Evolutionary conservation across 2,329 filamentous ascomycete genomes (phyloP), one percentile per base, ranked within the genome.

Genomic region (Aspergillus costaricaensis): DNA sequence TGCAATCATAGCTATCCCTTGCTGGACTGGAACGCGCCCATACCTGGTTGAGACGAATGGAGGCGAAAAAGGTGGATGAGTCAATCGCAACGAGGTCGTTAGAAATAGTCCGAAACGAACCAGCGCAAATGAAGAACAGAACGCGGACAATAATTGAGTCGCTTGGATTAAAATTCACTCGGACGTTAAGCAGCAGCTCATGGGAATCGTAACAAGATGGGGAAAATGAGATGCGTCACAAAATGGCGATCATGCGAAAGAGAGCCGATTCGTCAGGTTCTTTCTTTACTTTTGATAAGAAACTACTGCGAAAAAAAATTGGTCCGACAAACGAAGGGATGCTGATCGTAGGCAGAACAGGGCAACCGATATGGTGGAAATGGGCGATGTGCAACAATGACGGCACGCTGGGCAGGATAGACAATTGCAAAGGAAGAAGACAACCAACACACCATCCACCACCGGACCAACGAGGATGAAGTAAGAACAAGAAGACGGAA

Each of bases 251-350:
- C 54, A 63, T 63, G 41, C 57, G 60, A 47, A 53, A 36, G 57
- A 61, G 59, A 53, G 63, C 62, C 60, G 57, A 57, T 65, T 64
- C 59, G 60, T 62, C 55, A 62, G 53, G 43, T 64, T 64, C 27
- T 49, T 52, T 59, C 52, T 38, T 55, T 51, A 41, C 25, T 39
- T 53, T 59, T 49, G 55, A 48, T 57, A 41, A 49, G 44, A 38
- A 10, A 55, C 50, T 56, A 14, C 38, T 17, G 41, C 47, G 23
- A 36, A 6, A 32, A 12, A 25, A 14, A 36, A 36, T 36, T 36
- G 32, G 32, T 36, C 32, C 32, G 38, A 49, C 25, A 57, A 60
- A 62, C 27, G 57, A 66, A 52, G 23, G 52, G 53, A 57, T 56
- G 14, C 32, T 36, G 32, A 36, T 36, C 32, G 38, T 50, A 65